Evolutionary conservation across 257 asterid genomes (phyloP).

Genomic region (Phtheirospermum japonicum): DNA sequence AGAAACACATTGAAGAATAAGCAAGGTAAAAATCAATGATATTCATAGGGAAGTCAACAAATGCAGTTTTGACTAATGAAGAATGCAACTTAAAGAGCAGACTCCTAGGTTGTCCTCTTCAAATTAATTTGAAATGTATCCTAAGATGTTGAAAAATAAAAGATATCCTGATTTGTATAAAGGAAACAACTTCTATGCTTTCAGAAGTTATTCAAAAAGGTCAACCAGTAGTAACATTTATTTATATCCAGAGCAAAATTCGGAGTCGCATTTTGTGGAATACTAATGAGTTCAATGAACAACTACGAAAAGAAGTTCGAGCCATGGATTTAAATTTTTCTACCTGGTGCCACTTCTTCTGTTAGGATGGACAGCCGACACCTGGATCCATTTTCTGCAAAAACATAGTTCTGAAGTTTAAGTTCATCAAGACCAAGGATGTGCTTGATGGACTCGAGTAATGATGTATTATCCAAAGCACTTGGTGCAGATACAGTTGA

Average conservation of each 20-base stretch:
- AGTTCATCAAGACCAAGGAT: slow-evolving; percentile 49
- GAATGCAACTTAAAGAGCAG: neutral
- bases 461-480: slow-evolving; percentile 33
- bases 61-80: neutral
- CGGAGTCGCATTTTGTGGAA: neutral
- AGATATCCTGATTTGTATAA: neutral
- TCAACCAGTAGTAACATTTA: slow-evolving; percentile 2
- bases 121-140: slow-evolving; percentile 7
- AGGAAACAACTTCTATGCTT: slow-evolving; percentile 12
- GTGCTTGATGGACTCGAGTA: slow-evolving; percentile 51
- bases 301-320: slow-evolving; percentile 16
- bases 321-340: slow-evolving; percentile 20
- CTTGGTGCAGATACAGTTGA: slow-evolving; percentile 38
- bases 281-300: slow-evolving; percentile 9
- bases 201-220: slow-evolving; percentile 22
- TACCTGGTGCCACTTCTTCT: slow-evolving; percentile 60
- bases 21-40: neutral
- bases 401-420: slow-evolving; percentile 50
- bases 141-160: slow-evolving; percentile 1
- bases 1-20: neutral
- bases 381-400: slow-evolving; percentile 37
- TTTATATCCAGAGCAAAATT: slow-evolving; percentile 5
- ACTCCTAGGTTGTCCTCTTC: neutral
- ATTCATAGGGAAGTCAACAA: neutral
- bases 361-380: slow-evolving; percentile 66